Percentiles rank a stretch among this genome's conserved stretches.
Conservation (phyloP, 2,329 filamentous ascomycete genomes). For the Plenodomus biglobosus region DNA sequence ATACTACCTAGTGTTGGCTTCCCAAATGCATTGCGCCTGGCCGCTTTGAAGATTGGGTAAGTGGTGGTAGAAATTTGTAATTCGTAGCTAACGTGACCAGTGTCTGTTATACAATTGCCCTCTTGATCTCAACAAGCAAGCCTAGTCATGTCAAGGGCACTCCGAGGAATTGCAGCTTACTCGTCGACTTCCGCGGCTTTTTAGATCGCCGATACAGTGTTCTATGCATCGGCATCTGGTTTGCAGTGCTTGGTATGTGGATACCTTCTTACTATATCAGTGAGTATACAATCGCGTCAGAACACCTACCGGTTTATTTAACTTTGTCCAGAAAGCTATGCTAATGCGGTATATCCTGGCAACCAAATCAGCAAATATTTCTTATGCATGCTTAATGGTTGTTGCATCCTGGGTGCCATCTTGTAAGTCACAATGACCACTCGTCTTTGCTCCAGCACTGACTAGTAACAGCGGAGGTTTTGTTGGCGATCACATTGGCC, state of each 20-base stretch:
- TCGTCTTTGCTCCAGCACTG: slow-evolving; percentile 42
- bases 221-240: slow-evolving; percentile 29
- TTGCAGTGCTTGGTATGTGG: slow-evolving; percentile 35
- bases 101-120: slow-evolving; percentile 50
- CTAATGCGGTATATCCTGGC: slow-evolving; percentile 55
- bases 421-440: slow-evolving; percentile 43
- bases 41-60: slow-evolving; percentile 55
- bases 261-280: slow-evolving; percentile 40
- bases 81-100: slow-evolving; percentile 51
- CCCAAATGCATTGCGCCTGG: slow-evolving; percentile 61
- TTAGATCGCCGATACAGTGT: slow-evolving; percentile 37
- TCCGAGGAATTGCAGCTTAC: slow-evolving; percentile 25
- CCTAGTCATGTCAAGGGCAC: slow-evolving; percentile 2
- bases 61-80: slow-evolving; percentile 40
- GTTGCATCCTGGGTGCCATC: slow-evolving; percentile 59
- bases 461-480: slow-evolving; percentile 47
- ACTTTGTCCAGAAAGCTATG: slow-evolving; percentile 59
- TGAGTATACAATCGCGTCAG: slow-evolving; percentile 19
- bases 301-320: slow-evolving; percentile 36
- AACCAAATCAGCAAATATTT: slow-evolving; percentile 50
- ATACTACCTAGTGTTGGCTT: slow-evolving; percentile 61
- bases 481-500: slow-evolving; percentile 56
- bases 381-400: slow-evolving; percentile 51
- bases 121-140: slow-evolving; percentile 35
- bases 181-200: slow-evolving; percentile 41